phyloP scores from a whole-genome alignment of 1,139 yeast genomes.

The Blastobotrys persicus region DNA sequence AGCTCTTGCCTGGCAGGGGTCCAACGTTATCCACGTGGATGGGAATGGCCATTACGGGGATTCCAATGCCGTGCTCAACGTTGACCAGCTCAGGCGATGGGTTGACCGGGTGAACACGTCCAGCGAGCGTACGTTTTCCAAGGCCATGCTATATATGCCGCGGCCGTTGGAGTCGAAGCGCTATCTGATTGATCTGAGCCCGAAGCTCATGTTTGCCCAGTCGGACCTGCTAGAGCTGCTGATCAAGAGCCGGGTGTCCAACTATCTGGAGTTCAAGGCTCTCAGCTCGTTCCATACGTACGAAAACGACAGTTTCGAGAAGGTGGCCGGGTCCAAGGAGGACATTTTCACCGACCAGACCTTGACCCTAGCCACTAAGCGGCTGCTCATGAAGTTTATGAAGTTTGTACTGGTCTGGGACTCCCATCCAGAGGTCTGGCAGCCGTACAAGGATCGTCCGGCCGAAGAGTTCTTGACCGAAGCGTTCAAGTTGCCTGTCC shows the following conservation, averaged over 20 bases:
- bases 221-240: constrained; percentile 78
- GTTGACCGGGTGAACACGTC: constrained; percentile 53
- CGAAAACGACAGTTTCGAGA: constrained; percentile 86
- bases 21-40: constrained; percentile 85
- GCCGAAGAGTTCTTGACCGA: constrained; percentile 57
- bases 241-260: constrained; percentile 80
- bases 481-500: constrained; percentile 66
- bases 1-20: constrained; percentile 95
- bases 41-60: constrained; percentile 84
- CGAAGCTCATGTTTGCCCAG: constrained; percentile 82
- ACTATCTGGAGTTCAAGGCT: constrained; percentile 89
- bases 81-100: constrained; percentile 83
- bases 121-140: constrained; percentile 25
- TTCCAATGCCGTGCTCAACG: constrained; percentile 75
- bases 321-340: constrained; percentile 77
- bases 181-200: constrained; percentile 86
- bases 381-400: constrained; percentile 87
- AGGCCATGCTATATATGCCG: constrained; percentile 60
- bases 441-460: constrained; percentile 53
- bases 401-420: constrained; percentile 81
- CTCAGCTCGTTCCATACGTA: constrained; percentile 84
- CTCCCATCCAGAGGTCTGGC: constrained; percentile 49
- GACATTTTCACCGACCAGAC: constrained; percentile 91
- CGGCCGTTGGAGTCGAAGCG: constrained; percentile 54
- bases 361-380: constrained; percentile 69